Evolutionary conservation across 768 basidiomycete species (phyloP), one percentile per base, ranked within the genome.

Genomic region (Lactarius sanguifluus): DNA sequence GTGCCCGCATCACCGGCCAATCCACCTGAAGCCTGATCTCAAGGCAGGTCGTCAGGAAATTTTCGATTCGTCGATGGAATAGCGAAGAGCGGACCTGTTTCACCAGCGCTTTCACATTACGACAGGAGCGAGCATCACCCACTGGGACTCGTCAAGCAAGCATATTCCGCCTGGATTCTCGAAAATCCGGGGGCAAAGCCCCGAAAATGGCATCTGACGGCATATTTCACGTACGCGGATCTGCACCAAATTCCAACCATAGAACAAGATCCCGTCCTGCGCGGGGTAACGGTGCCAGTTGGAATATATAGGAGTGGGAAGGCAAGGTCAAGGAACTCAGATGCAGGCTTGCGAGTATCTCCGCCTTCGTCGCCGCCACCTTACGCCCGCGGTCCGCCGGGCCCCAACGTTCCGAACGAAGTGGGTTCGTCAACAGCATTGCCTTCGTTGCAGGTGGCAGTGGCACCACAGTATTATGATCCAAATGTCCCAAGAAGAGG

Each of bases 151-250:
- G 83, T 88, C 62, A 88, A 88, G 74, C 87, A 88, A 73, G 85
- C 87, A n/a, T 89, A 89, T 73, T 88, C 86, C 20, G 86, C 85
- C 28, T 86, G 82, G 81, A 84, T 88, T 16, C 72, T 77, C 28
- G 76, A 79, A 52, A 75, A 79, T 61, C 78, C 79, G 25, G 79
- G 80, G 64, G 75, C 79, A 7, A 78, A 75, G 67, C 83, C 84
- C 57, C 80, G 83, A 71, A 88, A 88, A 75, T 88, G 85, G 85
- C 88, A 88, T 73, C 77, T 88, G 64, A 87, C 86, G 57, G 76
- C 77, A 43, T 81, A 79, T 66, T 79, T 79, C 74, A 79, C 76
- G 34, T 79, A 79, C 69, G 74, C 74, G 12, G 80, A 81, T 70
- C 72, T 78, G 32, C 73, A 73, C 43, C 73, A 69, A 64, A 77